Base-by-base conservation (phyloP, 1,139 yeast genomes). In the Wickerhamomyces sp. region DNA sequence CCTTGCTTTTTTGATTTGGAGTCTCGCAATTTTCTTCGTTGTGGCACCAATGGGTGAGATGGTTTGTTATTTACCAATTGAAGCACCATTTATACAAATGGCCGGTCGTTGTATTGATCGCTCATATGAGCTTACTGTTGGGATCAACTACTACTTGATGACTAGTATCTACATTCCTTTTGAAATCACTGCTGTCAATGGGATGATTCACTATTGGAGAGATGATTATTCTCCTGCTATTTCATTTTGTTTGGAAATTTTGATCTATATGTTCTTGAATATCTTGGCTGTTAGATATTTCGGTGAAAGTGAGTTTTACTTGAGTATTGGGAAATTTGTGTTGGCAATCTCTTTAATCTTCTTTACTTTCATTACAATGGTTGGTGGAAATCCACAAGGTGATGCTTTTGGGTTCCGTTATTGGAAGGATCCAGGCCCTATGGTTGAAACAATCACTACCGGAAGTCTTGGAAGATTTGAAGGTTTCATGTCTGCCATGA, bases 231-330 rank as follows among this genome's bases (percentile, higher is more conserved):
- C 74, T 45, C 75, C 68, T 5, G 91, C 79, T 38, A 37, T 37
- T 11, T 10, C 40, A 18, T 37, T 37, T 13, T 29, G 34, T 30
- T 83, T 76, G 53, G 81, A 79, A 48, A 72, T 86, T 47, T 72
- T 78, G 11, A 68, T 85, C 23, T 89, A 84, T 62, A 72, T 79
- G 30, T 51, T 72, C 18, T 79, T 87, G 56, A 84, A 85, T 58
- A 65, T 85, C 40, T 74, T 83, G 52, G 89, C 91, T 0, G 95
- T 87, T 37, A 72, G 75, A 48, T 71, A 72, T 51, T 87, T 82
- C 60, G 95, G 95, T 45, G 95, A 87, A 61, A 60, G 77, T 45
- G 95, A 87, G 65, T 87, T 86, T 61, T 85, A 91, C 90, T 69
- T 87, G 34, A 78, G 90, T 7, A 69, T 86, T 34, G 79, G 84